Base-by-base conservation (phyloP, 768 basidiomycete genomes). In the Chalciporus sphaerocephalus region DNA sequence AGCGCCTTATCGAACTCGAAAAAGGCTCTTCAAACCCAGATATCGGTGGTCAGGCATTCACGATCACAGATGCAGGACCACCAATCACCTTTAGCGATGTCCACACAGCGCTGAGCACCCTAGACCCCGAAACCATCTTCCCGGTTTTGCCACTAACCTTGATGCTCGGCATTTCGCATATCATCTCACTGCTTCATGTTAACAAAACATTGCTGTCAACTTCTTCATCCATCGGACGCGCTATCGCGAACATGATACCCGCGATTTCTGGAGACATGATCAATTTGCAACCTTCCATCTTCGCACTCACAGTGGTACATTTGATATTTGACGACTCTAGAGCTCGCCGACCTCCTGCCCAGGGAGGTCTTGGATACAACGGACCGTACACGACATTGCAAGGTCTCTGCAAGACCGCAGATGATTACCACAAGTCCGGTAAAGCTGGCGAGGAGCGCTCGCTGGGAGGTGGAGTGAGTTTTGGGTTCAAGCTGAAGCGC, bases 41-140 rank as follows among this genome's bases (percentile, higher is more conserved):
- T 59, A 78, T 90, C 40, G 84, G 87, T 11, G 87, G 87, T 2
- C 78, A 85, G 54, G 75, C 80, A 2, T 90, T 87, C 65, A 69
- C 67, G 23, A 61, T 89, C 42, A 72, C 80, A 1, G 85, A 90
- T 58, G 74, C 83, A 1, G 84, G 84, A 7, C 77, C 79, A 0
- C 74, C 81, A 13, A 62, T 74, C 2, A 81, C 82, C 5, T 83
- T 73, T 46, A 78, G 83, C 15, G 87, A 90, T 52, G 66, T 79
- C 22, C 80, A 85, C 57, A 67, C 65, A 20, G 70, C 68, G 3
- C 68, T 89, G 27, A 69, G 70, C 25, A 74, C 78, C 3, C 71
- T 89, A 33, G 71, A 74, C n/a, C 76, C 79, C 6, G 75, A 78
- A 44, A 78, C 75, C 35, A 62, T 59, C 3, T 87, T 86, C 66